These are phyloP conservation scores for Kwoniella bestiolae DNA, from an alignment of 768 basidiomycete genomes.

Conservation along the genomic window DNA sequence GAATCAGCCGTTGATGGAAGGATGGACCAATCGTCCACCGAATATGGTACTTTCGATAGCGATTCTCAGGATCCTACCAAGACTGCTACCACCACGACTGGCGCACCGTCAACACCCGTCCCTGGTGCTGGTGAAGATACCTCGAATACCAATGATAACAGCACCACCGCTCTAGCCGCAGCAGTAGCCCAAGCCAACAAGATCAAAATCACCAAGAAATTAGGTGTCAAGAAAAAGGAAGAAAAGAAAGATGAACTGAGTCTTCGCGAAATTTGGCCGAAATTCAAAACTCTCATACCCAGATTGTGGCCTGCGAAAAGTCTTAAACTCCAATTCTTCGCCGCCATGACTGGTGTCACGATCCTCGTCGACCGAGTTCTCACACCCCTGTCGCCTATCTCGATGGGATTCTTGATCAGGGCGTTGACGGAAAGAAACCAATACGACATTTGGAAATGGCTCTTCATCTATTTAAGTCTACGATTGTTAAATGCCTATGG, in stretches of 20 bases:
- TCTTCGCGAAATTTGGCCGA: slow-evolving; percentile 70
- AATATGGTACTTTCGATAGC: slow-evolving; percentile 63
- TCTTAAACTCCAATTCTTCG: slow-evolving; percentile 69
- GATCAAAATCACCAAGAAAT: slow-evolving; percentile 49
- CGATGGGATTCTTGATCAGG: slow-evolving; percentile 69
- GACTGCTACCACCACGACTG: slow-evolving; percentile 7
- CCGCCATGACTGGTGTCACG: slow-evolving; percentile 71
- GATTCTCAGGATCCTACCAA: slow-evolving; percentile 11
- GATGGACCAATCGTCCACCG: slow-evolving; percentile 60
- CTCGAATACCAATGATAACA: slow-evolving; percentile 42
- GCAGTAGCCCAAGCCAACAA: slow-evolving; percentile 62
- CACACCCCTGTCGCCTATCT: slow-evolving; percentile 71
- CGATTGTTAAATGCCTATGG: slow-evolving; percentile 80
- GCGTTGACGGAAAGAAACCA: slow-evolving; percentile 41
- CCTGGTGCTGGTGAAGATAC: slow-evolving; percentile 26
- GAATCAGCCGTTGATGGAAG: slow-evolving; percentile 59
- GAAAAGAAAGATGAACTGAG: slow-evolving; percentile 60
- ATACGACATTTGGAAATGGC: slow-evolving; percentile 66
- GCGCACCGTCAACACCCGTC: not conserved
- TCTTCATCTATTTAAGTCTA: slow-evolving; percentile 70
- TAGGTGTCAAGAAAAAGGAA: slow-evolving; percentile 40
- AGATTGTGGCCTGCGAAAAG: slow-evolving; percentile 83
- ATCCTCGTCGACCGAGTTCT: slow-evolving; percentile 76
- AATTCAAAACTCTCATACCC: slow-evolving; percentile 71
- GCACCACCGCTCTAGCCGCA: slow-evolving; percentile 37